These are phyloP conservation scores for Linum lewisii DNA, from an alignment of 345 rosid species.

Conservation along the genomic window DNA sequence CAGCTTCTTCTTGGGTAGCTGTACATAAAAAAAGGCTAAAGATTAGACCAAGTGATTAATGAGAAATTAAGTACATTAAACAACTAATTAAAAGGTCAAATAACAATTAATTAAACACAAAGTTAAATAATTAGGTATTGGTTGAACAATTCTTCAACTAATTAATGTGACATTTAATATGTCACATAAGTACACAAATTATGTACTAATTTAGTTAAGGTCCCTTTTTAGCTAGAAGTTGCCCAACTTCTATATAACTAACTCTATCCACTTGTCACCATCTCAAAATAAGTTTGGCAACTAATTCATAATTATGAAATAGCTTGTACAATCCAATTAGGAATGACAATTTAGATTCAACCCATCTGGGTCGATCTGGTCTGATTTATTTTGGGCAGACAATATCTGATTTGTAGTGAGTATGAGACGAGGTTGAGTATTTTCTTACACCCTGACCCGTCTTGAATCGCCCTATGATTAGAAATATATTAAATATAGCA, in stretches of 20 bases:
- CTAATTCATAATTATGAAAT: too few relatives aligned
- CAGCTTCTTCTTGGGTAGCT: slow-evolving; percentile 98
- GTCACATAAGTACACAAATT: background rate
- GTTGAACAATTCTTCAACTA: background rate
- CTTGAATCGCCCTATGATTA: too few relatives aligned
- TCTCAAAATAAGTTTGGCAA: background rate
- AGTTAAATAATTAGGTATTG: background rate
- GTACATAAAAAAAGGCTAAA: slow-evolving; percentile 9
- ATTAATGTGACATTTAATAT: background rate
- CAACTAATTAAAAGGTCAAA: too few relatives aligned
- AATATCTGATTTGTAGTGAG: too few relatives aligned
- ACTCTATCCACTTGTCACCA: background rate
- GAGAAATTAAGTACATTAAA: background rate
- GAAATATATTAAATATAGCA: too few relatives aligned
- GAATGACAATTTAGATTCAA: too few relatives aligned
- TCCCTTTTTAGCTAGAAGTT: background rate
- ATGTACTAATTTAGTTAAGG: background rate
- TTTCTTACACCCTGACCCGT: too few relatives aligned
- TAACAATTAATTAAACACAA: background rate
- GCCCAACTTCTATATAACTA: slow-evolving; percentile 2
- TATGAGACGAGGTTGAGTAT: too few relatives aligned
- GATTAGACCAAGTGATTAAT: background rate
- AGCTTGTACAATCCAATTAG: background rate
- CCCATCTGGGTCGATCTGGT: too few relatives aligned
- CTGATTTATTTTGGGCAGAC: too few relatives aligned